Evolutionary conservation across 345 rosid species (phyloP), one percentile per base, ranked within the genome.

Genomic region (Nephelium lappaceum): DNA sequence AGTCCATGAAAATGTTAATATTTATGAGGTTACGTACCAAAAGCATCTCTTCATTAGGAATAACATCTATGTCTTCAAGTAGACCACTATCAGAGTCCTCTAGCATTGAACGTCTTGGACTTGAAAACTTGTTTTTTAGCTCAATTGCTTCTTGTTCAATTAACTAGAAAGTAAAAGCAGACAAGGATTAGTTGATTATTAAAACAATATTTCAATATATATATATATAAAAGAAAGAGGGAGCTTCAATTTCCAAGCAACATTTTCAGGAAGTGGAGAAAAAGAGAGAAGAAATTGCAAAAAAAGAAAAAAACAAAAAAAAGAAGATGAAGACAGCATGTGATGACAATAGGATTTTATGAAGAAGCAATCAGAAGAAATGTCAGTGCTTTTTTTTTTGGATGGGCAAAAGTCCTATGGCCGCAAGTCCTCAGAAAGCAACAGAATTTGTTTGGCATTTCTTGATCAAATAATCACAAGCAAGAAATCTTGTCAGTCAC

Each of bases 41-140:
- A 42, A 95, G 81, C 89, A 93, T 90, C 88, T 95, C 99, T 70
- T 95, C 98, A 82, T 95, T 95, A 73, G 98, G 98, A 85, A 95
- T 89, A 79, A 91, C 87, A 83, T 95, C 98, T 74, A 93, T 92
- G 68, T 95, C 99, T 72, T 91, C 96, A 79, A 93, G 87, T 84
- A 90, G 95, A 70, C 97, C 97, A 75, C 91, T 78, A 78, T 93
- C 97, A 57, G 93, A 87, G 55, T 93, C 97, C 83, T 93, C 97
- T 84, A 95, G 73, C 76, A 70, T 69, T 39, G 98, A 95, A 75
- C 93, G 94, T 76, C 99, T 90, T 74, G 97, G 93, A 83, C 74
- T 88, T 47, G 86, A 78, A 77, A 91, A 95, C 83, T 82, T 92
- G 85, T 85, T 88, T 88, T 95, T 95, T 76, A 95, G 90, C 86